These are phyloP conservation scores for Colletotrichum lentis DNA, from an alignment of 2,329 filamentous ascomycete species.

Conservation along the genomic window DNA sequence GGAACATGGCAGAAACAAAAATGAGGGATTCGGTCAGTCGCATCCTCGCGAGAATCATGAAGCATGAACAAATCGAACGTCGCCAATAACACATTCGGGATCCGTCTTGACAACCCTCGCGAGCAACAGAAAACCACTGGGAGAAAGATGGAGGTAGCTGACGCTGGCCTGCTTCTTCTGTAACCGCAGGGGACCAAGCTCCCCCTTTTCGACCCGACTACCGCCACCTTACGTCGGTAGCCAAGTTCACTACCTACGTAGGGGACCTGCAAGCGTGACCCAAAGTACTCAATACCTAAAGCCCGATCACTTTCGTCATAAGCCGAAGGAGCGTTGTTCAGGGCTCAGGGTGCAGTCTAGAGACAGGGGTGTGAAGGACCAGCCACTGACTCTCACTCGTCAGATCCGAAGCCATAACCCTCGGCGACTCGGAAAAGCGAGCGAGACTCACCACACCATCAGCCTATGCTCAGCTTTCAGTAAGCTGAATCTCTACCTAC, in stretches of 20 bases:
- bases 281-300: constrained; percentile 10
- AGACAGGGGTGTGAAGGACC: not conserved
- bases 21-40: constrained; percentile 33
- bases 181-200: constrained; percentile 14
- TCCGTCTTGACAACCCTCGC: constrained; percentile 25
- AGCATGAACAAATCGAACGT: not conserved
- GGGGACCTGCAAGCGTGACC: not conserved
- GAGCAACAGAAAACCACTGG: constrained; percentile 25
- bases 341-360: not conserved
- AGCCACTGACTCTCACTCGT: constrained; percentile 16
- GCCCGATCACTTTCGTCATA: constrained; percentile 12
- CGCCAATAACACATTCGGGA: constrained; percentile 10
- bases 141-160: constrained; percentile 28
- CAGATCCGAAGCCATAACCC: constrained; percentile 28
- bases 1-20: constrained; percentile 30
- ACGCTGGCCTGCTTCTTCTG: constrained; percentile 14
- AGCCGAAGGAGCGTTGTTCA: constrained; percentile 28
- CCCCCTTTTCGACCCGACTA: not conserved
- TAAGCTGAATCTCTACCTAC: too few species aligned
- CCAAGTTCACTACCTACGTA: not conserved
- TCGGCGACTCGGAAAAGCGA: constrained; percentile 35
- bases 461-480: too few species aligned
- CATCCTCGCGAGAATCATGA: constrained; percentile 34
- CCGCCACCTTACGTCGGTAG: too few species aligned
- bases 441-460: constrained; percentile 26